Evolutionary conservation across 2,329 filamentous ascomycete species (phyloP).

Genomic region (Polychaeton citri): DNA sequence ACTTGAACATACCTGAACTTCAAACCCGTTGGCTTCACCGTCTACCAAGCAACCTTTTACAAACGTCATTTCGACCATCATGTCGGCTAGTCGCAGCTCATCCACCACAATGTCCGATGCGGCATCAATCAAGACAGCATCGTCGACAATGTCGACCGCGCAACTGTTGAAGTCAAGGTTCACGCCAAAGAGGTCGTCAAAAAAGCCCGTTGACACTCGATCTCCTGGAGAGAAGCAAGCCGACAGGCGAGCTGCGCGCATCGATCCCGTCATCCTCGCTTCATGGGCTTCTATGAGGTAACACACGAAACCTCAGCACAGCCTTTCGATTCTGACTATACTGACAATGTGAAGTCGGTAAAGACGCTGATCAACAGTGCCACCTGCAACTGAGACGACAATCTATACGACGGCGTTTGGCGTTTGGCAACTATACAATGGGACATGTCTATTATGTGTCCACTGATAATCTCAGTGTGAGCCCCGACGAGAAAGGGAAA

Average conservation of each 20-base stretch:
- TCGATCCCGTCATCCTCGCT: not conserved
- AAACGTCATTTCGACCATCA: not conserved
- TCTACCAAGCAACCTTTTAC: not conserved
- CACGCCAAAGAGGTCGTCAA: not conserved
- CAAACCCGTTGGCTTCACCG: too few species aligned
- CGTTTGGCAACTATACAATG: too few species aligned
- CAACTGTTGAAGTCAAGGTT: not conserved
- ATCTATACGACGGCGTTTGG: too few species aligned
- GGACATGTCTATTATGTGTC: too few species aligned
- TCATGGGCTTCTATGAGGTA: not conserved
- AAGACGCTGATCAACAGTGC: too few species aligned
- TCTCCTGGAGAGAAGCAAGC: not conserved
- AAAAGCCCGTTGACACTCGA: not conserved
- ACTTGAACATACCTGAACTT: too few species aligned
- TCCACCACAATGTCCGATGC: not conserved
- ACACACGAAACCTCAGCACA: too few species aligned
- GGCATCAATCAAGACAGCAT: not conserved
- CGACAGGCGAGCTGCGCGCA: not conserved
- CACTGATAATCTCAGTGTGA: too few species aligned
- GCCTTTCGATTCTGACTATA: too few species aligned
- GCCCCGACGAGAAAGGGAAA: too few species aligned
- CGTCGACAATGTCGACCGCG: not conserved
- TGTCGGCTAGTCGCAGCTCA: not conserved
- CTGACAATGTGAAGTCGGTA: too few species aligned
- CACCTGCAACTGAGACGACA: too few species aligned